phyloP scores from a whole-genome alignment of 768 basidiomycete species.

The Pisolithus marmoratus region DNA sequence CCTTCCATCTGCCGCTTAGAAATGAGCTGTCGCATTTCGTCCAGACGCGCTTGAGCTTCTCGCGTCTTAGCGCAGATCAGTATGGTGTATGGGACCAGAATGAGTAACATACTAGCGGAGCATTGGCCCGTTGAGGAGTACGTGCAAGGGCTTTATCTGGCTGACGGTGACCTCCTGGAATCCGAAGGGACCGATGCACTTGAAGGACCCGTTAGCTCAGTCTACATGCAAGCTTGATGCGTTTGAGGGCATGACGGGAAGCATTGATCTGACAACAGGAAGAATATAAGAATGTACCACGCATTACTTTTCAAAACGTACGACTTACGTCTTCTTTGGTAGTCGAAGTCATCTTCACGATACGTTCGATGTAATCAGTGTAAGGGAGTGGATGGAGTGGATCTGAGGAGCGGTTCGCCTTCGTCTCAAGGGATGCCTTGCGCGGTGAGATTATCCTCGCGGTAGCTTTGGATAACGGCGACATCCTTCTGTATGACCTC shows the following conservation, averaged over 20 bases:
- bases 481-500: conserved; percentile 39
- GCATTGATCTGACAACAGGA: conserved; percentile 52
- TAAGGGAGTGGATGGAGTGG: conserved; percentile 21
- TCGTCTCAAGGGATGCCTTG: conserved; percentile 49
- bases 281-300: background rate
- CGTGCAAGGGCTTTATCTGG: conserved; percentile 48
- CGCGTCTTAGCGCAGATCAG: conserved; percentile 43
- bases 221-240: conserved; percentile 70
- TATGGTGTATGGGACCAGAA: conserved; percentile 1
- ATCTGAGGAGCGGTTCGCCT: conserved; percentile 24
- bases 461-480: conserved; percentile 45
- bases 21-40: conserved; percentile 79
- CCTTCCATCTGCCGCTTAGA: conserved; percentile 50
- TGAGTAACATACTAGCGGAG: conserved; percentile 36
- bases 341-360: conserved; percentile 45
- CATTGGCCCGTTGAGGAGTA: conserved; percentile 38
- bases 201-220: conserved; percentile 23
- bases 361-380: conserved; percentile 37
- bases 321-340: conserved; percentile 62
- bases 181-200: conserved; percentile 22
- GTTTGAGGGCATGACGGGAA: conserved; percentile 66
- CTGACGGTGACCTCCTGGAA: conserved; percentile 46
- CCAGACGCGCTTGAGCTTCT: conserved; percentile 72
- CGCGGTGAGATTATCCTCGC: conserved; percentile 45
- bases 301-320: background rate